These are phyloP conservation scores for Kuraishia hungarica DNA, from an alignment of 805 yeast species.

Conservation along the genomic window DNA sequence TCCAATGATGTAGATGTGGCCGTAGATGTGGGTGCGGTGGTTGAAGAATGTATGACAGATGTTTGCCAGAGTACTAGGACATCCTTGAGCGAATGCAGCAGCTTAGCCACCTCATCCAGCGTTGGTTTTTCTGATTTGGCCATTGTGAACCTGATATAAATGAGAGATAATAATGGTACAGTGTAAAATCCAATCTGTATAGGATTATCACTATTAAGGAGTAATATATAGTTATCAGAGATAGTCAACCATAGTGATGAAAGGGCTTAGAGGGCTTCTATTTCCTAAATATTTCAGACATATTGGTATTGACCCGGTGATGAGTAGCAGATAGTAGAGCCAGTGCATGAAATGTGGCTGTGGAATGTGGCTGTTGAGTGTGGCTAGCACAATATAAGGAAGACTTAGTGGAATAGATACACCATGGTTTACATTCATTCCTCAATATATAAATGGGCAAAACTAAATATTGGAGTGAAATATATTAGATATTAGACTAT, in stretches of 20 bases:
- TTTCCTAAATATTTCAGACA: not conserved
- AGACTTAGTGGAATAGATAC: too few relatives aligned
- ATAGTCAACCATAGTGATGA: too few relatives aligned
- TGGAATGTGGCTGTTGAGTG: not conserved
- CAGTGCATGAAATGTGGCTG: not conserved
- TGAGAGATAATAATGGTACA: too few relatives aligned
- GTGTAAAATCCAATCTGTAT: too few relatives aligned
- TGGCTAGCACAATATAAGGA: too few relatives aligned
- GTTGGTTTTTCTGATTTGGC: conserved; percentile 1
- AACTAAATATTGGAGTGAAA: too few relatives aligned
- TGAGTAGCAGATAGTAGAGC: not conserved
- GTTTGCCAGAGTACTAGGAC: conserved; percentile 12
- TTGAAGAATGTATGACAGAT: conserved; percentile 4
- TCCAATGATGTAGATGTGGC: not conserved
- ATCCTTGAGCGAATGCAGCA: conserved; percentile 12
- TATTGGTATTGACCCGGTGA: not conserved
- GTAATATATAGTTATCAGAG: too few relatives aligned
- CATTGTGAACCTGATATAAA: not conserved
- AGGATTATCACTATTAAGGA: too few relatives aligned
- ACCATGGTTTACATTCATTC: too few relatives aligned
- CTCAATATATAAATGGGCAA: too few relatives aligned
- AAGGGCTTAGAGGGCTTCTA: not conserved
- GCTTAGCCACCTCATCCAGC: conserved; percentile 5
- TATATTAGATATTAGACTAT: too few relatives aligned
- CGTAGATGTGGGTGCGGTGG: not conserved